Conservation (phyloP, 2,329 filamentous ascomycete genomes). For the Aspergillus ibericus region DNA sequence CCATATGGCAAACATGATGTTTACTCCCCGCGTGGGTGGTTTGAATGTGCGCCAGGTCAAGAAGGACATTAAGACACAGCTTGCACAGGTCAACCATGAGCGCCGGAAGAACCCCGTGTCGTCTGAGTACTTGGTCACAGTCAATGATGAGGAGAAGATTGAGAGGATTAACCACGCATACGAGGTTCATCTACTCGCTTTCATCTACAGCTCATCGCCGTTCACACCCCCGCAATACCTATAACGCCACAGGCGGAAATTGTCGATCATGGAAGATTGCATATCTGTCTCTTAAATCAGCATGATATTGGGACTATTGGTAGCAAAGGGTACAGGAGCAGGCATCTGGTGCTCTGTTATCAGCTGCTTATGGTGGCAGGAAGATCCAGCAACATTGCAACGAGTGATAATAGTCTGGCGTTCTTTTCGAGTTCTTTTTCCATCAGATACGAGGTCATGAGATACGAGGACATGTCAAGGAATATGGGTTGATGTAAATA, state of each 20-base stretch:
- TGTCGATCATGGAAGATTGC: background rate
- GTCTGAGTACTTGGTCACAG: background rate
- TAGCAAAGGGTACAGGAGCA: background rate
- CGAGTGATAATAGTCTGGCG: background rate
- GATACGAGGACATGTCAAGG: background rate
- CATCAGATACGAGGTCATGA: background rate
- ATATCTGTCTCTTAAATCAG: background rate
- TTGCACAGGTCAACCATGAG: background rate
- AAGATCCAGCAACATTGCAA: background rate
- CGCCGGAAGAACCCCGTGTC: background rate
- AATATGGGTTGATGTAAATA: background rate
- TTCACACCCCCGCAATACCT: background rate
- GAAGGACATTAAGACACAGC: constrained; percentile 9
- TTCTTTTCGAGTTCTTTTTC: background rate
- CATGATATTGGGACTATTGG: background rate
- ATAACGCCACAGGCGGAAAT: background rate
- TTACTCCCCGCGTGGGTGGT: constrained; percentile 20
- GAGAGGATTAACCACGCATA: constrained; percentile 2
- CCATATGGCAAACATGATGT: constrained; percentile 20
- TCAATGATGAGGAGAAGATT: background rate
- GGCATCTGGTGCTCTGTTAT: background rate
- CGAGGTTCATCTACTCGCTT: background rate
- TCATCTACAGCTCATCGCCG: background rate
- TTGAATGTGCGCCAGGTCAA: constrained; percentile 26
- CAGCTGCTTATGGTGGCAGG: background rate